Percentiles rank a stretch among this genome's conserved stretches.
These are phyloP conservation scores for Abrus precatorius DNA, from an alignment of 306 rosid genomes.

Conservation along the genomic window DNA sequence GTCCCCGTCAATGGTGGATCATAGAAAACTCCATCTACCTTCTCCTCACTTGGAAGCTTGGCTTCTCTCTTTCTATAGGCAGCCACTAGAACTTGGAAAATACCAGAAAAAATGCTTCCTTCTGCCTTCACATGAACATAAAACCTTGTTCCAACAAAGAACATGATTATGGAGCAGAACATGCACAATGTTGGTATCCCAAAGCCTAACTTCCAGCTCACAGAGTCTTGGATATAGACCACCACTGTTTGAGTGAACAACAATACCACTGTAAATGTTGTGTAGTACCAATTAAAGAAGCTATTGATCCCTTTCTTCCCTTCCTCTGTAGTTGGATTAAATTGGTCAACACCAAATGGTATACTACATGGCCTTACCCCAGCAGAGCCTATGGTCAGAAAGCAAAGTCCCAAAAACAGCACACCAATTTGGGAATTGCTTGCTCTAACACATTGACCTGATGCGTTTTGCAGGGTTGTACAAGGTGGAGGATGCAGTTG, in stretches of 20 bases:
- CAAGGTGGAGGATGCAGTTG: conserved; percentile 71
- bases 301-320: conserved; percentile 71
- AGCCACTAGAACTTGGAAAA: conserved; percentile 65
- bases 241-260: conserved; percentile 60
- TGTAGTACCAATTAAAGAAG: conserved; percentile 76
- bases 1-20: conserved; percentile 64
- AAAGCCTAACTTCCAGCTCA: conserved; percentile 84
- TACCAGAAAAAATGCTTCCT: conserved; percentile 69
- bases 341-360: conserved; percentile 85
- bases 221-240: conserved; percentile 73
- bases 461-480: conserved; percentile 10
- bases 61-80: conserved; percentile 70
- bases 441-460: conserved; percentile 57
- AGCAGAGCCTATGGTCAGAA: conserved; percentile 62
- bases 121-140: conserved; percentile 62
- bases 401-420: conserved; percentile 57
- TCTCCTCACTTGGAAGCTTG: conserved; percentile 45
- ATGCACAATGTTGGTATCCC: conserved; percentile 69
- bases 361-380: conserved; percentile 88
- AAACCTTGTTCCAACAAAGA: conserved; percentile 60
- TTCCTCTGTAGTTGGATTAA: conserved; percentile 64
- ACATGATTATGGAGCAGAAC: conserved; percentile 61
- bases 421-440: conserved; percentile 58
- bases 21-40: conserved; percentile 44
- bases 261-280: conserved; percentile 54